Conservation (phyloP, 2,329 filamentous ascomycete genomes). For the Aspergillus hiratsukae region DNA sequence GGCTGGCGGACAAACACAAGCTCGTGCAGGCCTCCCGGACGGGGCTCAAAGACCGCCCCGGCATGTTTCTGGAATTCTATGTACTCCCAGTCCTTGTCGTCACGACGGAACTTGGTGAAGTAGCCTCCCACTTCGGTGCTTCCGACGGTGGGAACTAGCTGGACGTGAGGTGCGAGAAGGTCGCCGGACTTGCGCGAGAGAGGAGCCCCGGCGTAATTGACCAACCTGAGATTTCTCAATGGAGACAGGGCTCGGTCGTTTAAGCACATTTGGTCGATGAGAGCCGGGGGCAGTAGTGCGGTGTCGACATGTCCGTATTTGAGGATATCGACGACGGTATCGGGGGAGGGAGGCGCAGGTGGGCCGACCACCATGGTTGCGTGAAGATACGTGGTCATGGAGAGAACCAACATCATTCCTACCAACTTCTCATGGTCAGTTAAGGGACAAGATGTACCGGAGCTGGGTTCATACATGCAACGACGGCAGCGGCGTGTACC, state of each 20-base stretch:
- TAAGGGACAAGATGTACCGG: background rate
- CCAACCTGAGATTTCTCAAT: slow-evolving; percentile 11
- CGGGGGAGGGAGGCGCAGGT: slow-evolving; percentile 7
- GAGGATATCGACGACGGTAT: slow-evolving; percentile 14
- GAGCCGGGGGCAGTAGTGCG: slow-evolving; percentile 16
- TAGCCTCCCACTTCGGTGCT: slow-evolving; percentile 20
- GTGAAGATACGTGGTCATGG: slow-evolving; percentile 13
- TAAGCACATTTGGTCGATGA: slow-evolving; percentile 20
- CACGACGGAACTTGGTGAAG: slow-evolving; percentile 6
- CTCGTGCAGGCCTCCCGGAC: slow-evolving; percentile 15
- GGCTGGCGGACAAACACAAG: slow-evolving; percentile 17
- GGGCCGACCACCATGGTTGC: slow-evolving; percentile 17
- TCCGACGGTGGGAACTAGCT: slow-evolving; percentile 19
- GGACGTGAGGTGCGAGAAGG: slow-evolving; percentile 12
- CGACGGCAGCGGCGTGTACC: slow-evolving; percentile 20
- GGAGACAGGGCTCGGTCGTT: slow-evolving; percentile 9
- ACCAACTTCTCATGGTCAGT: slow-evolving; percentile 9
- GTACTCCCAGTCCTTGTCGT: slow-evolving; percentile 17
- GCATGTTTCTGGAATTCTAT: slow-evolving; percentile 13
- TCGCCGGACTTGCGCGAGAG: slow-evolving; percentile 22
- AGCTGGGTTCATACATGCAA: slow-evolving; percentile 14
- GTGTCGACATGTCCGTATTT: slow-evolving; percentile 11
- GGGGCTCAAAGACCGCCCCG: slow-evolving; percentile 11
- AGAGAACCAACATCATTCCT: slow-evolving; percentile 16
- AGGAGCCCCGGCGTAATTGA: slow-evolving; percentile 21